Percentiles rank a stretch among this genome's conserved stretches.
Evolutionary conservation across 2,329 filamentous ascomycete genomes (phyloP).

Genomic region (Sporothrix humicola): DNA sequence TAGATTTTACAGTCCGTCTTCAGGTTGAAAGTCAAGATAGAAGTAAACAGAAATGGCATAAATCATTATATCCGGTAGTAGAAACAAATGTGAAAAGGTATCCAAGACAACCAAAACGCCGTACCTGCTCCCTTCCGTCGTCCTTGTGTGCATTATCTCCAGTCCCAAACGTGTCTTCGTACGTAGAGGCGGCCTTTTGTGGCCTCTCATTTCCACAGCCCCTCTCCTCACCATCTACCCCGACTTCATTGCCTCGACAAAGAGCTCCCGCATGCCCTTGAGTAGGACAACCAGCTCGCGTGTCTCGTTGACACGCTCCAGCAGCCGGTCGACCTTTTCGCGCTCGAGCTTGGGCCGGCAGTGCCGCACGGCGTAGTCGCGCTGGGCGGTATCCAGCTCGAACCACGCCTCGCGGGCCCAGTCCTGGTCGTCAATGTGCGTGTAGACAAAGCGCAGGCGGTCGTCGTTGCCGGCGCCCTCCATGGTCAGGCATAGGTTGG

Average conservation of each 20-base stretch:
- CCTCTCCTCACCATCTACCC: conserved; percentile 39
- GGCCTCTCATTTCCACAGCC: neutral
- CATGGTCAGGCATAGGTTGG: conserved; percentile 84
- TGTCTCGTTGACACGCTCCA: conserved; percentile 81
- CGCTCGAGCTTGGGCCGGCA: conserved; percentile 81
- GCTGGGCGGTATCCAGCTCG: conserved; percentile 78
- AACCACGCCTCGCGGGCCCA: conserved; percentile 94
- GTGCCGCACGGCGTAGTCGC: conserved; percentile 84
- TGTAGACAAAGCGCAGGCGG: conserved; percentile 87
- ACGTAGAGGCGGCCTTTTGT: neutral
- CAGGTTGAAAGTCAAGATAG: neutral
- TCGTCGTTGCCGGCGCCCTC: conserved; percentile 87
- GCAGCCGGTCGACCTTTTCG: conserved; percentile 75
- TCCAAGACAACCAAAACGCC: conserved; percentile 24
- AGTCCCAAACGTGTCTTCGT: neutral
- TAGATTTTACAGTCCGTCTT: too few relatives aligned
- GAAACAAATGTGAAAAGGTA: conserved; percentile 16
- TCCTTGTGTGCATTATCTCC: neutral
- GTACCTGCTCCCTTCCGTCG: neutral
- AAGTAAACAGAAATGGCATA: neutral
- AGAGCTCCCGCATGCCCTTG: conserved; percentile 82
- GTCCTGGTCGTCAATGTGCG: conserved; percentile 82
- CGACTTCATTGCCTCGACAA: conserved; percentile 68
- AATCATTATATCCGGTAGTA: neutral
- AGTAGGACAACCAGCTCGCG: conserved; percentile 73